Evolutionary conservation across 2,329 filamentous ascomycete genomes (phyloP).

Genomic region (Fusarium vanettenii): DNA sequence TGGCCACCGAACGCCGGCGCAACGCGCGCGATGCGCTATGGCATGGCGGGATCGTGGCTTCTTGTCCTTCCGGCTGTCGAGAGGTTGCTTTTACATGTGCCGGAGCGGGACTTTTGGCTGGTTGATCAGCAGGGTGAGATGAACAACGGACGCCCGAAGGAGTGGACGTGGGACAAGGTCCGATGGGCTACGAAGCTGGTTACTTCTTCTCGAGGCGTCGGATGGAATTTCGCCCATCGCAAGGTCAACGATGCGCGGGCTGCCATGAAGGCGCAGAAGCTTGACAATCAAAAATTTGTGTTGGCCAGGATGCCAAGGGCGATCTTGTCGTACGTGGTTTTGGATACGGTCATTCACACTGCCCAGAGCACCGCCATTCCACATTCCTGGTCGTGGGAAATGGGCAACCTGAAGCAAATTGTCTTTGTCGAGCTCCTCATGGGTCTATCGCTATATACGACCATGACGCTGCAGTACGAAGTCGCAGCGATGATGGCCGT

Average conservation of each 20-base stretch:
- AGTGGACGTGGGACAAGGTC: conserved; percentile 12
- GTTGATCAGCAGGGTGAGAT: conserved; percentile 6
- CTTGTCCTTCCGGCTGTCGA: conserved; percentile 23
- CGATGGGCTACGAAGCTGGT: conserved; percentile 17
- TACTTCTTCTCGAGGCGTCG: conserved; percentile 14
- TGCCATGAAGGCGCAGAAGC: not conserved
- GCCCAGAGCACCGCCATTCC: not conserved
- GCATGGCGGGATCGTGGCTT: conserved; percentile 22
- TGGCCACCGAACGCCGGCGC: conserved; percentile 20
- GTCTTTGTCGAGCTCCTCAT: not conserved
- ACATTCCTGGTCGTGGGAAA: conserved; percentile 9
- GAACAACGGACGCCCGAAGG: not conserved
- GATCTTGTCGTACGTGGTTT: not conserved
- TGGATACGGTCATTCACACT: conserved; percentile 7
- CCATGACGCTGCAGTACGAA: conserved; percentile 25
- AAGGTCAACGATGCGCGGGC: not conserved
- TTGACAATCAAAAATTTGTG: not conserved
- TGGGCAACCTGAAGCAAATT: not conserved
- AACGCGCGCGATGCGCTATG: conserved; percentile 23
- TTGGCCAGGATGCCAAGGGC: not conserved
- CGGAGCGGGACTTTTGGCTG: conserved; percentile 19
- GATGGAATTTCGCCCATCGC: conserved; percentile 23
- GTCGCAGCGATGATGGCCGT: conserved; percentile 8
- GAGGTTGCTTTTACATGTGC: conserved; percentile 15
- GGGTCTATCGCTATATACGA: conserved; percentile 9